Percentiles rank a stretch among this genome's conserved stretches.
These are phyloP conservation scores for Escallonia herrerae DNA, from an alignment of 129 eudicot genomes.

Conservation along the genomic window DNA sequence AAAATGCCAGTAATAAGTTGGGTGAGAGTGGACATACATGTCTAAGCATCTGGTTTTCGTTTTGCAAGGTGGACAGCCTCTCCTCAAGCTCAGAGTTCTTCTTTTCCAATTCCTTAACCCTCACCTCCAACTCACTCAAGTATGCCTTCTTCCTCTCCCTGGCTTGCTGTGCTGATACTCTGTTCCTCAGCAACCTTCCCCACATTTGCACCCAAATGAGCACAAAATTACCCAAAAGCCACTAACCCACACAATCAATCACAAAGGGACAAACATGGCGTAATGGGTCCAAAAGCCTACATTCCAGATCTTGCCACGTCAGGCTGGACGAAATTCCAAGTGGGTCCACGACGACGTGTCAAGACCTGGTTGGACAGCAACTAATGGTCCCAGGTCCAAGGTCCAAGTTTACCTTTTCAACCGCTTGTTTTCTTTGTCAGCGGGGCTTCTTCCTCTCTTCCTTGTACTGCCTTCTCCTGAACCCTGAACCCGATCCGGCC, in stretches of 20 bases:
- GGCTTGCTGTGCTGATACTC: conserved; percentile 98
- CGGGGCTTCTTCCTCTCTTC: conserved; percentile 84
- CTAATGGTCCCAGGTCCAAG: not conserved
- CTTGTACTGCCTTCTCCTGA: conserved; percentile 36
- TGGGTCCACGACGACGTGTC: conserved; percentile 12
- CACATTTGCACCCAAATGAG: not conserved
- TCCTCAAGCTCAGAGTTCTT: conserved; percentile 88
- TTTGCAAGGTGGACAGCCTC: conserved; percentile 84
- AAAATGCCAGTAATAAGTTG: no score
- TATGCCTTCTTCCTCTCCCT: conserved; percentile 97
- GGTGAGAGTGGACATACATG: conserved; percentile 36
- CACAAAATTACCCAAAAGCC: conserved; percentile 1
- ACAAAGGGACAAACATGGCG: not conserved
- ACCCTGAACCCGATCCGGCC: conserved; percentile 53
- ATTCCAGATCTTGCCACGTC: not conserved
- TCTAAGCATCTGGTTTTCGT: conserved; percentile 98
- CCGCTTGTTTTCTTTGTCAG: conserved; percentile 89
- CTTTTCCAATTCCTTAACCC: conserved; percentile 85
- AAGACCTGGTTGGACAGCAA: conserved; percentile 7
- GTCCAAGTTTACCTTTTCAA: conserved; percentile 54
- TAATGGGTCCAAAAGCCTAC: not conserved
- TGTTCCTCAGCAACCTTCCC: conserved; percentile 77
- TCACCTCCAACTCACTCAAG: conserved; percentile 65
- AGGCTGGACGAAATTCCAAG: not conserved
- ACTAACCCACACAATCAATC: not conserved